Evolutionary conservation across 176 grass and related monocot species (phyloP).

Genomic region (Rhynchospora breviuscula): DNA sequence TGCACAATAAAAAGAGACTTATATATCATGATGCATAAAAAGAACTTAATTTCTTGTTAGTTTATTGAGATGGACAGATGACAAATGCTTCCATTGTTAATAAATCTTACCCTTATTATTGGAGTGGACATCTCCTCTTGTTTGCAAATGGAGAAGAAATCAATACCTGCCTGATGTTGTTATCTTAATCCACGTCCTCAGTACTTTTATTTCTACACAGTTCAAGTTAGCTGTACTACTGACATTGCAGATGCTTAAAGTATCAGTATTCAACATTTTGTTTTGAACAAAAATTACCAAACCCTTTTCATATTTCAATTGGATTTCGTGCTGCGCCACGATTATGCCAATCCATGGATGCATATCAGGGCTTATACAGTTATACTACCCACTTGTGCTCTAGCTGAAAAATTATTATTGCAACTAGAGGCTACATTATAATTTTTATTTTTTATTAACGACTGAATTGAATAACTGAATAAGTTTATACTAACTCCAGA

Average conservation of each 20-base stretch:
- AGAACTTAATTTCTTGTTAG: not conserved
- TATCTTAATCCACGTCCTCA: not conserved
- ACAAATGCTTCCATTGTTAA: not conserved
- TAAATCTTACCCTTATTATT: not conserved
- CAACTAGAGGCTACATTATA: too few species aligned
- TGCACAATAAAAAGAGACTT: too few species aligned
- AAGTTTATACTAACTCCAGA: too few species aligned
- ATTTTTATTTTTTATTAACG: too few species aligned
- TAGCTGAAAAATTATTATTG: too few species aligned
- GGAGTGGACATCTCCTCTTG: not conserved
- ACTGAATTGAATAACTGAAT: too few species aligned
- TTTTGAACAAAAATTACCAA: not conserved
- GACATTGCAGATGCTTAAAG: conserved; percentile 31
- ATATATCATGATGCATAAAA: too few species aligned
- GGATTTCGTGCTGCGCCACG: not conserved
- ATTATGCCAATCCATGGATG: not conserved
- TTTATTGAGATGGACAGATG: not conserved
- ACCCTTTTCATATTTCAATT: not conserved
- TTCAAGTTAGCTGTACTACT: conserved; percentile 27
- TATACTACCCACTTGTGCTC: not conserved
- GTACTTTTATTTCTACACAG: conserved; percentile 5
- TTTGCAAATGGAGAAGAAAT: not conserved
- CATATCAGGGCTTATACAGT: not conserved
- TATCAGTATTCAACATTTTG: not conserved
- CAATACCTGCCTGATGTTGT: not conserved